Evolutionary conservation across 2,329 filamentous ascomycete species (phyloP).

Genomic region (Curvularia sp.): DNA sequence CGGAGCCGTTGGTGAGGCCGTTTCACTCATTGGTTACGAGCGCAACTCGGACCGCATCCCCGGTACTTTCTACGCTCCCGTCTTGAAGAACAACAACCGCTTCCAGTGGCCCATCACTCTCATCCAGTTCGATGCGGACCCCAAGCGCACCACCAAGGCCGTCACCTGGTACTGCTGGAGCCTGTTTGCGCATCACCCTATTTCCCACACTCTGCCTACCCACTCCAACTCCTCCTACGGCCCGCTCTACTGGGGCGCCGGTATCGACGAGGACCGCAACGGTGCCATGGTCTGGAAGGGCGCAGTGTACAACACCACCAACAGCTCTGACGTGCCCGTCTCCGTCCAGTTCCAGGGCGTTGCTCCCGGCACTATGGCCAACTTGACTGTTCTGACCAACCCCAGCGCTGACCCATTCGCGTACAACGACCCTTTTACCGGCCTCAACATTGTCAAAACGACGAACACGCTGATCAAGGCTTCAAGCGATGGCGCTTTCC

Average conservation of each 20-base stretch:
- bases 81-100: constrained; percentile 46
- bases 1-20: constrained; percentile 67
- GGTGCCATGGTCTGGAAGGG: constrained; percentile 54
- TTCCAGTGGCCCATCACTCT: constrained; percentile 50
- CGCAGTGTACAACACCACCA: constrained; percentile 59
- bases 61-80: constrained; percentile 52
- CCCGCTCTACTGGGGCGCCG: constrained; percentile 57
- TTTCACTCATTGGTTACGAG: constrained; percentile 71
- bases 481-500: constrained; percentile 57
- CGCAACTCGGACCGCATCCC: constrained; percentile 67
- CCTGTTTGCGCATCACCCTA: constrained; percentile 53
- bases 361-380: constrained; percentile 33
- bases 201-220: constrained; percentile 55
- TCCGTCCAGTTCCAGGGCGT: constrained; percentile 42
- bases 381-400: constrained; percentile 55
- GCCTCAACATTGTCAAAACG: constrained; percentile 52
- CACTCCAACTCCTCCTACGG: constrained; percentile 48
- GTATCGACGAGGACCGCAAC: constrained; percentile 42
- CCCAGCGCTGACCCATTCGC: constrained; percentile 48
- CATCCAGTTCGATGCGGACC: constrained; percentile 52
- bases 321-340: constrained; percentile 29
- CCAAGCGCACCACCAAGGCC: constrained; percentile 38
- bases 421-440: constrained; percentile 55
- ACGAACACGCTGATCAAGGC: constrained; percentile 30
- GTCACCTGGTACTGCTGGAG: constrained; percentile 48